Base-by-base conservation (phyloP, 2,329 filamentous ascomycete genomes). In the Thielaviopsis populi region DNA sequence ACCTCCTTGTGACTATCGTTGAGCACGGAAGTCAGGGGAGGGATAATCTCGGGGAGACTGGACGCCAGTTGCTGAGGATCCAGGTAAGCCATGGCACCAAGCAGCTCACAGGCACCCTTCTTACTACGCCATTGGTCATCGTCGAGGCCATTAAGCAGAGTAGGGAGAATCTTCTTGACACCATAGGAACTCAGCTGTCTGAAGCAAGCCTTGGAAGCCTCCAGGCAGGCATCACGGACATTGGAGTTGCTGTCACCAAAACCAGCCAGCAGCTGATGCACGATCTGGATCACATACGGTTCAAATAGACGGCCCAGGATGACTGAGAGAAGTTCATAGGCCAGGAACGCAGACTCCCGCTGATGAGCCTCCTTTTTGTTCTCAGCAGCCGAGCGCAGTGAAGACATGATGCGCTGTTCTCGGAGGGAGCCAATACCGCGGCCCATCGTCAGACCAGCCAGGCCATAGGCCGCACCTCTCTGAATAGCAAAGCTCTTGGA, bases 1-100 rank as follows among this genome's bases (percentile, higher is more conserved):
- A 99, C 94, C 75, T 99, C 94, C 74, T 99, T 99, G 77, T 99
- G 94, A 70, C 89, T 96, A 77, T 99, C 94, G 69, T 96, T 99
- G 65, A 99, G 78, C 2, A 97, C 94, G 56, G 87, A 85, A 1
- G 95, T 97, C 65, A 99, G 80, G 17, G 95, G 92, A 30, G 95
- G 94, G 69, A 99, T 99, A 69, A 99, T 99, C 64, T 95, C 91
- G 1, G 94, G 94, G 70, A 99, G 77, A 72, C 91, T 97, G 69
- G 87, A 82, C 0, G 94, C 91, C 19, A 99, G 82, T 73, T 99
- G 94, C 68, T 96, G 88, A 7, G 95, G 92, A 72, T 97, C 94
- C 40, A 99, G 83, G 72, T 99, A 99, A 4, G 94, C 95, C 94
- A 99, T 99, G 67, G 94, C 94, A 73, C 94, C 94, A 15, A 99